Base-by-base conservation (phyloP, 2,329 filamentous ascomycete species). In the Hirsutella minnesotensis region DNA sequence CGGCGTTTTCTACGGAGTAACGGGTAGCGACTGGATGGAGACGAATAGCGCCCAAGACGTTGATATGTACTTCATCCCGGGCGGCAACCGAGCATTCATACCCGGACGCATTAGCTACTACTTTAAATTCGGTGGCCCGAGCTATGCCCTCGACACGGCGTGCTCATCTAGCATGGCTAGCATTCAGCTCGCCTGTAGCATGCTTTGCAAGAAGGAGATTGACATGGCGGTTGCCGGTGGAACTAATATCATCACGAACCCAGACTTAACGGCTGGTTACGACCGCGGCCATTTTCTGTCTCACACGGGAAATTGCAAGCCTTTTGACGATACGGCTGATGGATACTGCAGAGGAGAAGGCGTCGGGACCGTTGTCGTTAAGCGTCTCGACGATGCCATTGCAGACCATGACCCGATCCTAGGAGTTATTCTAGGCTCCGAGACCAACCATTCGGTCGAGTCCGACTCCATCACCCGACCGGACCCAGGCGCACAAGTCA, bases 381-480 rank as follows among this genome's bases (percentile, higher is more conserved):
- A 94, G 69, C 73, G 86, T 30, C 75, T 89, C 3, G 81, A 86
- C 43, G 86, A 90, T 60, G 86, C 86, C 1, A 59, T 84, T 41
- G 75, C 76, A 1, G 85, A 92, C 53, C 81, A 85, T 47, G 86
- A 92, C 76, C 80, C 56, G 71, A 81, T 75, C 34, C 70, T 89
- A n/a, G 86, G 79, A 15, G 79, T 86, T 48, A 83, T 95, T 40
- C 68, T 84, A 1, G 84, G 79, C 24, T 76, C 80, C 1, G 75
- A 79, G 4, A 92, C 86, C 34, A 42, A 42, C 24, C 40, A 42
- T 33, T 42, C 31, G 15, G 83, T 83, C 1, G 80, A 88, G 52
- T 79, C 86, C 38, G 78, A 86, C 19, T 89, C 85, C 2, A 92
- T 94, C 53, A 92, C 86, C 0, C 83, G 86, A 45, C 87, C 87